Evolutionary conservation across 257 asterid genomes (phyloP).

Genomic region (Solanum corneliomulleri): DNA sequence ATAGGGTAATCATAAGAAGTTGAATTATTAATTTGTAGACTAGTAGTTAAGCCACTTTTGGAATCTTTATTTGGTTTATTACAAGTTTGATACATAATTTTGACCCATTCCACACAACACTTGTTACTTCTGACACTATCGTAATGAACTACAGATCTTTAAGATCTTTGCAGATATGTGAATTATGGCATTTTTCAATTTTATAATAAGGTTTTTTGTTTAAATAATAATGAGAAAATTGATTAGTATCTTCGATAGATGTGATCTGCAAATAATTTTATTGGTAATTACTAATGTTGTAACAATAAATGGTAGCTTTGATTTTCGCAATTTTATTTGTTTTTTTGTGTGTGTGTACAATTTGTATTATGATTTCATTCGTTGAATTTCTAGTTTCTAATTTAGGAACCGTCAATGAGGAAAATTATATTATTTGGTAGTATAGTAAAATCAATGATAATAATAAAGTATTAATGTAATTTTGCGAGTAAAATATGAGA

Average conservation of each 20-base stretch:
- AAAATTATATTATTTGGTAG: neutral
- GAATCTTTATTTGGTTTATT: slow-evolving; percentile 1
- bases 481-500: neutral
- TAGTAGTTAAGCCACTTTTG: neutral
- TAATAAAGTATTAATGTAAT: neutral
- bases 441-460: neutral
- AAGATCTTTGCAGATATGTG: neutral
- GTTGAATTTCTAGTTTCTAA: neutral
- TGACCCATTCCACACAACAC: neutral
- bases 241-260: neutral
- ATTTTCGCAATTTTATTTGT: neutral
- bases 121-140: neutral
- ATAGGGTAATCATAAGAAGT: neutral
- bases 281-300: neutral
- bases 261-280: neutral
- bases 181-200: neutral
- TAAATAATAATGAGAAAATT: neutral
- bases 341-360: neutral
- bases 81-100: neutral
- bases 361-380: neutral
- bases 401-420: neutral
- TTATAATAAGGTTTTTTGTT: neutral
- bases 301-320: neutral
- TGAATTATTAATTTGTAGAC: neutral
- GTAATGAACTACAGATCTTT: neutral